These are phyloP conservation scores for Sporothrix protearum DNA, from an alignment of 2,329 filamentous ascomycete species.

Conservation along the genomic window DNA sequence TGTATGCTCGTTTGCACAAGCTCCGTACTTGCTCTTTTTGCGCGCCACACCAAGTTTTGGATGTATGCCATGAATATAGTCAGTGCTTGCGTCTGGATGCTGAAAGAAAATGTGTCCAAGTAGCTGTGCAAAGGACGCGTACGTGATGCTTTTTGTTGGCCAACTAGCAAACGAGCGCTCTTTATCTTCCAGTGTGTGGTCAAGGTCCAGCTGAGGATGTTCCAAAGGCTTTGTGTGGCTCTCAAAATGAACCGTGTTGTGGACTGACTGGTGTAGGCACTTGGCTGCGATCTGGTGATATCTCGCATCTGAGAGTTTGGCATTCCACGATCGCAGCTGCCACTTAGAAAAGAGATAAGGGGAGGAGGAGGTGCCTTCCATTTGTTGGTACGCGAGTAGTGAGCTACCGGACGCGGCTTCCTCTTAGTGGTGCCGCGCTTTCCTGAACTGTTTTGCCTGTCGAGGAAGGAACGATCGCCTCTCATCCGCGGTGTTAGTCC, in stretches of 20 bases:
- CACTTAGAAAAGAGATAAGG: not conserved
- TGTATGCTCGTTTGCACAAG: not conserved
- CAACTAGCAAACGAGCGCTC: no score
- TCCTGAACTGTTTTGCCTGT: not conserved
- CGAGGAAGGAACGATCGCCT: conserved; percentile 14
- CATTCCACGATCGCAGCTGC: not conserved
- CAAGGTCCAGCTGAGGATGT: no score
- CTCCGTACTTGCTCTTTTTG: not conserved
- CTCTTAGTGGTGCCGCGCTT: not conserved
- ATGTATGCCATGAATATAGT: no score
- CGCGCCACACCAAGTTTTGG: not conserved
- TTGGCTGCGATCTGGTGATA: not conserved
- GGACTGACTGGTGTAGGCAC: not conserved
- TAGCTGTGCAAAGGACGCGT: not conserved
- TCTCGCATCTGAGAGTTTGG: not conserved
- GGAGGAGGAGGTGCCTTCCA: not conserved
- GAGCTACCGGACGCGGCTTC: not conserved
- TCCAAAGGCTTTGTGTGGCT: not conserved
- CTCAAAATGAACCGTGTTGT: not conserved
- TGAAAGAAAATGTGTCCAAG: not conserved
- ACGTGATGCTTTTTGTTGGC: not conserved
- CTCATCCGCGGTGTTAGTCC: conserved; percentile 5
- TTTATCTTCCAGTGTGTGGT: not conserved
- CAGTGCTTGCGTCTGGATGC: not conserved
- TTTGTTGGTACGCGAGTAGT: not conserved